Evolutionary conservation across 2,329 filamentous ascomycete species (phyloP).

Genomic region (Trichoderma harzianum): DNA sequence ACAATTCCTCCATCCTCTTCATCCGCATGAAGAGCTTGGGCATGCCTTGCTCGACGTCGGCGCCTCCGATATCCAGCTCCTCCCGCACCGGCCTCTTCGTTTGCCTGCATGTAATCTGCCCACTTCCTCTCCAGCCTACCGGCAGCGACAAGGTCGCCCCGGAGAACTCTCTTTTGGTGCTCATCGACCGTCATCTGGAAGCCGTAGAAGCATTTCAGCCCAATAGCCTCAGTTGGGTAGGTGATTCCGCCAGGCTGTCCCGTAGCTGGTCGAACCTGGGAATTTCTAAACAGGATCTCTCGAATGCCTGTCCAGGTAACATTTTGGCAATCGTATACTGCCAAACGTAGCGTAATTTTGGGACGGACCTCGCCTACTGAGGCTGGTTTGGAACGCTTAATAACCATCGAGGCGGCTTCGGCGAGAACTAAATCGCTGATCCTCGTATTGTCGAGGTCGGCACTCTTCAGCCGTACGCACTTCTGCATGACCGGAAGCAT

Average conservation of each 20-base stretch:
- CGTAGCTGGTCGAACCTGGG: slow-evolving; percentile 60
- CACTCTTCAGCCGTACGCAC: slow-evolving; percentile 64
- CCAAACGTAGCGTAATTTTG: slow-evolving; percentile 65
- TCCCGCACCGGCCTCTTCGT: slow-evolving; percentile 72
- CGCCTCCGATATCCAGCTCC: slow-evolving; percentile 67
- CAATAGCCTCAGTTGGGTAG: slow-evolving; percentile 75
- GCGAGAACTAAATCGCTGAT: slow-evolving; percentile 81
- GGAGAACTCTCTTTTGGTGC: slow-evolving; percentile 80
- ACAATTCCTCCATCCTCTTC: slow-evolving; percentile 68
- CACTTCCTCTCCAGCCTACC: slow-evolving; percentile 82
- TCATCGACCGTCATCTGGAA: slow-evolving; percentile 95
- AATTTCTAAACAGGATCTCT: slow-evolving; percentile 81
- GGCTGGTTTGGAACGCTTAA: slow-evolving; percentile 54
- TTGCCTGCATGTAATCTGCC: slow-evolving; percentile 91
- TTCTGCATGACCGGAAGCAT: slow-evolving; percentile 78
- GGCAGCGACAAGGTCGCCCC: slow-evolving; percentile 71
- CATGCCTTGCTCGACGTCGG: slow-evolving; percentile 74
- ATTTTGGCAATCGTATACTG: slow-evolving; percentile 87
- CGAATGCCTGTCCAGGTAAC: slow-evolving; percentile 90
- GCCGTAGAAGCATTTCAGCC: slow-evolving; percentile 89
- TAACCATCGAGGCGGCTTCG: slow-evolving; percentile 80
- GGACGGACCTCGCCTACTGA: slow-evolving; percentile 42
- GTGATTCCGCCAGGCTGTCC: slow-evolving; percentile 41
- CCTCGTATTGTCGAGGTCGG: slow-evolving; percentile 92
- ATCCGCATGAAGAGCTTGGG: slow-evolving; percentile 73